Evolutionary conservation across 2,329 filamentous ascomycete genomes (phyloP).

Genomic region (Torrubiellomyces zombiae): DNA sequence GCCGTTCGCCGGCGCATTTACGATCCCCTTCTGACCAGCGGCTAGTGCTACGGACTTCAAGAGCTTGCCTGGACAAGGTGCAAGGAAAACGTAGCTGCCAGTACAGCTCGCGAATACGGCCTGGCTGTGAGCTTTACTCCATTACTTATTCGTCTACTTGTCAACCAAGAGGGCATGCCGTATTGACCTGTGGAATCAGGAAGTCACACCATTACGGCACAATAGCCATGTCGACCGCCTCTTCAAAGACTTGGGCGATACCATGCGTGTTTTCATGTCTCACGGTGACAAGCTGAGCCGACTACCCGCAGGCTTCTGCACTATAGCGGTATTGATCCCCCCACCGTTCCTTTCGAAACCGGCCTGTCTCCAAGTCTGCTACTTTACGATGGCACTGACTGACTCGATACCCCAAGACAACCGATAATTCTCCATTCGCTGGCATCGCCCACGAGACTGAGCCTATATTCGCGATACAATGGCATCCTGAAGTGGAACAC

Average conservation of each 20-base stretch:
- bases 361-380: too few relatives aligned
- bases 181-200: too few relatives aligned
- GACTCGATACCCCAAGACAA: too few relatives aligned
- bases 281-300: constrained; percentile 73
- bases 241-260: constrained; percentile 58
- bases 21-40: too few relatives aligned
- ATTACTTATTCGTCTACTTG: neutral
- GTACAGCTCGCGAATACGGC: constrained; percentile 7
- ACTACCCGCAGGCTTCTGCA: constrained; percentile 57
- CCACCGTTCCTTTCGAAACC: too few relatives aligned
- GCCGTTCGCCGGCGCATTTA: too few relatives aligned
- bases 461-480: constrained; percentile 56
- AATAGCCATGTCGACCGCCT: constrained; percentile 55
- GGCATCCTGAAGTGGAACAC: constrained; percentile 62
- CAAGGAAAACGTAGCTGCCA: constrained; percentile 7
- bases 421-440: constrained; percentile 61
- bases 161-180: too few relatives aligned
- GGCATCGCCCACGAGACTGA: constrained; percentile 57
- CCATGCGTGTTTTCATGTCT: constrained; percentile 65
- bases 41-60: constrained; percentile 16
- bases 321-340: too few relatives aligned
- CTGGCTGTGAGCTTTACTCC: constrained; percentile 1
- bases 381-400: too few relatives aligned
- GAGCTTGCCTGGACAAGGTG: constrained; percentile 47
- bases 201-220: constrained; percentile 2